These are phyloP conservation scores for Alternaria gansuensis DNA, from an alignment of 2,329 filamentous ascomycete genomes.

Conservation along the genomic window DNA sequence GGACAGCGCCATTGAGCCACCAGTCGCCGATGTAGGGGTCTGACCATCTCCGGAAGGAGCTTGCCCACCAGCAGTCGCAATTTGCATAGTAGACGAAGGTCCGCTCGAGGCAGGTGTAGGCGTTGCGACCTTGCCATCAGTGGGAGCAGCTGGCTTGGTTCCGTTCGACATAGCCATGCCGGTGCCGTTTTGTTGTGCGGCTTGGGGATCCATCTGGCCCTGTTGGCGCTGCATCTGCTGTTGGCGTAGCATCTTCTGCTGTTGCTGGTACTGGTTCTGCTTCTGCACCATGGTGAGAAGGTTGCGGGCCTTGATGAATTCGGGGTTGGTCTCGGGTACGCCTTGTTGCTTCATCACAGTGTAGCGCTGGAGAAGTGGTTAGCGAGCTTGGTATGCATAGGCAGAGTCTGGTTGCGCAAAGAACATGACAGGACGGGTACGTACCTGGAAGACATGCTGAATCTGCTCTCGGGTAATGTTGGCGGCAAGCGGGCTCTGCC, in stretches of 20 bases:
- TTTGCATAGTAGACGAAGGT: constrained; percentile 36
- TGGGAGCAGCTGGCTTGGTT: constrained; percentile 44
- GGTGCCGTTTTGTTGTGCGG: constrained; percentile 61
- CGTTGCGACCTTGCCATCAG: constrained; percentile 37
- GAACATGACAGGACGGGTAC: constrained; percentile 35
- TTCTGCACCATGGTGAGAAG: constrained; percentile 77
- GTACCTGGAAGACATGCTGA: constrained; percentile 75
- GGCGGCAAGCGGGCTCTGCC: constrained; percentile 68
- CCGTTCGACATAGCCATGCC: constrained; percentile 57
- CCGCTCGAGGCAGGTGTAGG: constrained; percentile 34
- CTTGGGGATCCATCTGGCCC: constrained; percentile 58
- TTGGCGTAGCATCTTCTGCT: constrained; percentile 51
- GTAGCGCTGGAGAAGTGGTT: constrained; percentile 73
- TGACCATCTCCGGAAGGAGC: constrained; percentile 53
- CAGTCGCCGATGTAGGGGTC: constrained; percentile 45
- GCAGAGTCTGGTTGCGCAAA: constrained; percentile 16
- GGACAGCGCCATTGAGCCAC: constrained; percentile 36
- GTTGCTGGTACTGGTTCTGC: constrained; percentile 59
- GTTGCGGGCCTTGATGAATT: constrained; percentile 82
- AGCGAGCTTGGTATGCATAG: constrained; percentile 38
- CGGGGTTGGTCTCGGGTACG: constrained; percentile 81
- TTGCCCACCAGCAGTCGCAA: constrained; percentile 38
- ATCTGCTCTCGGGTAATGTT: constrained; percentile 79
- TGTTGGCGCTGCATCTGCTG: constrained; percentile 67
- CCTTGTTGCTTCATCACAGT: constrained; percentile 88